phyloP scores from a whole-genome alignment of 805 yeast genomes.

The Starmera dryadoides region DNA sequence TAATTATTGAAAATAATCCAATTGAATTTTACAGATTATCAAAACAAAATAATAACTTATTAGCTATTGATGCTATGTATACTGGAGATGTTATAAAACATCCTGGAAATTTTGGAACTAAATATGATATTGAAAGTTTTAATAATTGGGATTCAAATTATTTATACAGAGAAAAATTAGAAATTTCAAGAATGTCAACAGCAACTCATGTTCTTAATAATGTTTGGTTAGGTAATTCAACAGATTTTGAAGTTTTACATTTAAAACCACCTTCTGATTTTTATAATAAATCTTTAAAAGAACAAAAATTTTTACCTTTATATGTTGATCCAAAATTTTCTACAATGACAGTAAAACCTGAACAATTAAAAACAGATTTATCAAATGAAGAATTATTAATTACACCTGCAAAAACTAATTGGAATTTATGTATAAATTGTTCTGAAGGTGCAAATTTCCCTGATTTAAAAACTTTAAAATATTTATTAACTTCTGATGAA shows the following conservation, averaged over 20 bases:
- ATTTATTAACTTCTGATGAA: conserved; percentile 11
- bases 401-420: conserved; percentile 44
- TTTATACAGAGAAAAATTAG: conserved; percentile 69
- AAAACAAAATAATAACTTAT: conserved; percentile 5
- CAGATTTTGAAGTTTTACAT: conserved; percentile 49
- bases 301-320: conserved; percentile 21
- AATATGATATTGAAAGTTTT: conserved; percentile 34
- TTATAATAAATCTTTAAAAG: conserved; percentile 6
- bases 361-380: conserved; percentile 19
- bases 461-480: conserved; percentile 26
- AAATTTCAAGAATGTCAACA: conserved; percentile 75
- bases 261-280: conserved; percentile 10
- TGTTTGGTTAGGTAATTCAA: conserved; percentile 79
- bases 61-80: conserved; percentile 20
- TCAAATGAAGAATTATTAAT: conserved; percentile 25
- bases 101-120: conserved; percentile 20
- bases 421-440: conserved; percentile 53
- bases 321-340: conserved; percentile 48
- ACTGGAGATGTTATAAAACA: conserved; percentile 7
- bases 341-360: conserved; percentile 32
- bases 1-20: conserved; percentile 12
- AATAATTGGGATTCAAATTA: conserved; percentile 65
- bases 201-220: conserved; percentile 51
- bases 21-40: conserved; percentile 6
- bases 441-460: conserved; percentile 55